Evolutionary conservation across 106 monocot genomes (phyloP).

Genomic region (Acorus gramineus): DNA sequence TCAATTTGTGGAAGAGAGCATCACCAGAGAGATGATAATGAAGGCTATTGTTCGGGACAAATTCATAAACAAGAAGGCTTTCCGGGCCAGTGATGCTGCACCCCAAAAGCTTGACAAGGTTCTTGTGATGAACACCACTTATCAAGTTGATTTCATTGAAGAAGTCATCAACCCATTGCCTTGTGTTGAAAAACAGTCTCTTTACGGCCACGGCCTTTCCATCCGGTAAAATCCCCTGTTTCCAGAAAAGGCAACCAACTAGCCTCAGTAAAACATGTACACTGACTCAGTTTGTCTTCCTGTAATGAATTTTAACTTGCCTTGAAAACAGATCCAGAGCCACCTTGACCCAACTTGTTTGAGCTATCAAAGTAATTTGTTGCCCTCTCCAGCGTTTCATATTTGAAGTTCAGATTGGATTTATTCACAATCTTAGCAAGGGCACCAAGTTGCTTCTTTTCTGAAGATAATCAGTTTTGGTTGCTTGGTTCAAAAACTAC

Average conservation of each 20-base stretch:
- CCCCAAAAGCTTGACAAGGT: slow-evolving; percentile 23
- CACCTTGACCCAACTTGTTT: slow-evolving; percentile 28
- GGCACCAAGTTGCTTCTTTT: slow-evolving; percentile 5
- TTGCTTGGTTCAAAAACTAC: too few relatives aligned
- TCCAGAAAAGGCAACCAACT: neutral
- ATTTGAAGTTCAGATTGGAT: slow-evolving; percentile 16
- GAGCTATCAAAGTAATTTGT: slow-evolving; percentile 15
- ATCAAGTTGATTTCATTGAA: slow-evolving; percentile 21
- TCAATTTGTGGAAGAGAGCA: too few relatives aligned
- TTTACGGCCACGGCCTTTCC: slow-evolving; percentile 17
- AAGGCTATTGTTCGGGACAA: slow-evolving; percentile 18
- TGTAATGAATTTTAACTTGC: neutral
- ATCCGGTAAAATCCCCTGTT: slow-evolving; percentile 16
- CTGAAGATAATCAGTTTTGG: neutral
- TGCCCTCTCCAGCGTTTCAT: slow-evolving; percentile 18
- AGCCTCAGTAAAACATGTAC: neutral
- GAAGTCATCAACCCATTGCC: slow-evolving; percentile 21
- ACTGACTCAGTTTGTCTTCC: too few relatives aligned
- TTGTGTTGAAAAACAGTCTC: slow-evolving; percentile 13
- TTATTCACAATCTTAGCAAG: slow-evolving; percentile 2
- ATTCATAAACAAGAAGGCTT: slow-evolving; percentile 22
- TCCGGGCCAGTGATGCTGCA: slow-evolving; percentile 29
- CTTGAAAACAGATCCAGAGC: slow-evolving; percentile 25
- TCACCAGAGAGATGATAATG: slow-evolving; percentile 17
- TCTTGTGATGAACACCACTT: slow-evolving; percentile 16